These are phyloP conservation scores for Samsoniella hepiali DNA, from an alignment of 2,329 filamentous ascomycete genomes.

Conservation along the genomic window DNA sequence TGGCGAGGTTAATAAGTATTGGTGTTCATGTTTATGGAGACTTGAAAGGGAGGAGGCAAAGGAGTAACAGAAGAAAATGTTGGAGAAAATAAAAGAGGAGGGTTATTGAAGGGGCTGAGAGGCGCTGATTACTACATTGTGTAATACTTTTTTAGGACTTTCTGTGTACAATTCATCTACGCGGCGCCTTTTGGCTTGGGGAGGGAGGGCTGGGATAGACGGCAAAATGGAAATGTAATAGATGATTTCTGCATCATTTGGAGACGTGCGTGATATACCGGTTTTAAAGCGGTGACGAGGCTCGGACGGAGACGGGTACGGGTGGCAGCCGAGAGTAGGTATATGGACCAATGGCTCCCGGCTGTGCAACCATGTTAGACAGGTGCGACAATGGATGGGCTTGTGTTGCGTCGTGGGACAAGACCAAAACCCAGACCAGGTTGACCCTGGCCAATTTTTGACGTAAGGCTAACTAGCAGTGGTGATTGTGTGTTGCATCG, in stretches of 20 bases:
- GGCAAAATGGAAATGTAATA: constrained; percentile 9
- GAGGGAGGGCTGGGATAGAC: background rate
- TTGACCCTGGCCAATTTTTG: no score
- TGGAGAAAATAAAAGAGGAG: constrained; percentile 1
- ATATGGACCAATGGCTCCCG: no score
- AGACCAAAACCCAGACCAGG: no score
- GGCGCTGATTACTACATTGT: constrained; percentile 15
- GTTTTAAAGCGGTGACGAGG: no score
- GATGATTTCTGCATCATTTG: background rate
- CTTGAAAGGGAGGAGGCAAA: background rate
- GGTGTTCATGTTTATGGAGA: constrained; percentile 11
- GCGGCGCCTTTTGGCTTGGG: constrained; percentile 13
- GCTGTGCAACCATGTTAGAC: no score
- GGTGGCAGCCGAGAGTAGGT: no score
- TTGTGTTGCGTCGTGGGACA: no score
- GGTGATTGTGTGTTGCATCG: no score
- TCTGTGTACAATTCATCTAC: constrained; percentile 20
- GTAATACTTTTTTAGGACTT: constrained; percentile 17
- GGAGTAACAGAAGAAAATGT: background rate
- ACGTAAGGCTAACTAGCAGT: no score
- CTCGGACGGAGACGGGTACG: no score
- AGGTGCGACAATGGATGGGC: no score
- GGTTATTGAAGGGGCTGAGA: background rate
- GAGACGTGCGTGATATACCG: no score
- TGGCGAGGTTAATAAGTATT: constrained; percentile 15